These are phyloP conservation scores for Madurella fahalii DNA, from an alignment of 2,329 filamentous ascomycete species.

Conservation along the genomic window DNA sequence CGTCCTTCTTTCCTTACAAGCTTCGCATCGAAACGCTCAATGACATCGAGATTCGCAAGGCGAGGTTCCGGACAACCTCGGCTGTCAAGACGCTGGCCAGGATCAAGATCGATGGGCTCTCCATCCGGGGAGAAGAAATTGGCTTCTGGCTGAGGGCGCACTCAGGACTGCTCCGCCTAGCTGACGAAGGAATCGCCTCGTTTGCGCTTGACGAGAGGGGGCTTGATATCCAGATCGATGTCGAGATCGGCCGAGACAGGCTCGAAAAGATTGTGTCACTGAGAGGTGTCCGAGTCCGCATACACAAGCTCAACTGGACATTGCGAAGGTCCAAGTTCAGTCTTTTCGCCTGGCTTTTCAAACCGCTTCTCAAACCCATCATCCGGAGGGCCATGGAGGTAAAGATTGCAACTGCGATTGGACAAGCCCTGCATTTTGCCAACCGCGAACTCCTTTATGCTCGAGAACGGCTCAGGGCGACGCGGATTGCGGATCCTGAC, in stretches of 20 bases:
- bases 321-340: conserved; percentile 71
- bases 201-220: conserved; percentile 83
- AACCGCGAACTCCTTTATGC: conserved; percentile 88
- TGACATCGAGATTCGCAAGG: conserved; percentile 80
- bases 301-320: conserved; percentile 82
- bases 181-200: conserved; percentile 79
- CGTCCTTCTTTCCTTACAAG: conserved; percentile 84
- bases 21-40: conserved; percentile 80
- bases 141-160: conserved; percentile 87
- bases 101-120: conserved; percentile 76
- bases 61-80: conserved; percentile 63
- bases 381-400: conserved; percentile 74
- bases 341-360: conserved; percentile 76
- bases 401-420: conserved; percentile 69
- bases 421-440: conserved; percentile 63
- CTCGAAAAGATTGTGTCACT: conserved; percentile 80
- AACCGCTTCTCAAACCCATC: conserved; percentile 77
- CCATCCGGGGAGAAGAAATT: conserved; percentile 77
- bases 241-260: conserved; percentile 74
- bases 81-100: conserved; percentile 66
- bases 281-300: conserved; percentile 68
- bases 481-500: conserved; percentile 73
- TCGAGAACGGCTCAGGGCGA: conserved; percentile 78
- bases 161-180: conserved; percentile 67
- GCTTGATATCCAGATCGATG: conserved; percentile 78